Percentiles rank a stretch among this genome's conserved stretches.
phyloP scores from a whole-genome alignment of 305 asterid species.

The Lippia alba region DNA sequence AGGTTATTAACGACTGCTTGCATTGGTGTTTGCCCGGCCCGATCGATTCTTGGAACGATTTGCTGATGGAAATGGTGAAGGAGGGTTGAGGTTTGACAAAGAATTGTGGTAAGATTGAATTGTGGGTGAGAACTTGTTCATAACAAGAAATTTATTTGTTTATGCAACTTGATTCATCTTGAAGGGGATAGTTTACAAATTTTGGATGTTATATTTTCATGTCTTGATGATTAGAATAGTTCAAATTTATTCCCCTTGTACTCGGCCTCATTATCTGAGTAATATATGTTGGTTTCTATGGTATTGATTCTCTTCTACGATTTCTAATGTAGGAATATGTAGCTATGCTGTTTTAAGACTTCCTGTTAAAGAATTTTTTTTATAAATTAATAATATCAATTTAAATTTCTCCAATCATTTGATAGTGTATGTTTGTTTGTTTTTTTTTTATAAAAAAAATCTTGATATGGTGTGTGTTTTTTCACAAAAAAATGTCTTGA shows the following conservation, averaged over 20 bases:
- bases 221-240: not conserved
- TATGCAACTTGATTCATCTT: not conserved
- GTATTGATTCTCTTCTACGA: too few relatives aligned
- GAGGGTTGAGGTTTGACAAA: conserved; percentile 32
- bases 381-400: too few relatives aligned
- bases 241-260: not conserved
- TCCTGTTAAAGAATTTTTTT: too few relatives aligned
- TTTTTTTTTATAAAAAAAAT: too few relatives aligned
- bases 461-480: too few relatives aligned
- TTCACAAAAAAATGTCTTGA: too few relatives aligned
- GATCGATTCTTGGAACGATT: conserved; percentile 82
- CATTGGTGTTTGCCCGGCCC: conserved; percentile 98
- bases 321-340: too few relatives aligned
- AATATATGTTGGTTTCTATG: too few relatives aligned
- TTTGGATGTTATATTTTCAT: not conserved
- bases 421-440: too few relatives aligned
- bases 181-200: not conserved
- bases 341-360: too few relatives aligned
- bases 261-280: too few relatives aligned
- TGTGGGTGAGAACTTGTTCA: not conserved
- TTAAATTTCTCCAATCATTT: too few relatives aligned
- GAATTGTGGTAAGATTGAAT: not conserved
- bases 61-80: conserved; percentile 69
- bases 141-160: not conserved
- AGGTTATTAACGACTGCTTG: conserved; percentile 68